Percentiles rank a stretch among this genome's conserved stretches.
Conservation (phyloP, 257 asterid genomes). For the Solanum peruvianum region DNA sequence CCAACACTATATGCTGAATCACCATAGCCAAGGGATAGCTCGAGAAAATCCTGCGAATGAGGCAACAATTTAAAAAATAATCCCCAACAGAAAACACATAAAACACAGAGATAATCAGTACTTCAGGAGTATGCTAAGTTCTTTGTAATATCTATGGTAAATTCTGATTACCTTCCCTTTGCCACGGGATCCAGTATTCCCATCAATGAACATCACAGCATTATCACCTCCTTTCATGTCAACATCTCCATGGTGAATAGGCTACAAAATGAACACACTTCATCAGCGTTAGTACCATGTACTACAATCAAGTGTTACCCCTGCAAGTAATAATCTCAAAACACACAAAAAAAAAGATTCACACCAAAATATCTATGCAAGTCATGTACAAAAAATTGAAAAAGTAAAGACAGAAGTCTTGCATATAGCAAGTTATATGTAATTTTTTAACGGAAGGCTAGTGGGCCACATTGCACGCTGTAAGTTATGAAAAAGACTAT, state of each 20-base stretch:
- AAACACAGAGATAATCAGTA: background rate
- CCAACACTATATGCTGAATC: conserved; percentile 14
- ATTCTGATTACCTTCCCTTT: conserved; percentile 56
- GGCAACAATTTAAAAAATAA: background rate
- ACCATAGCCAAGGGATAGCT: conserved; percentile 19
- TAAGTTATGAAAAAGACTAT: background rate
- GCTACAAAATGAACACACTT: conserved; percentile 27
- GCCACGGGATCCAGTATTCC: conserved; percentile 22
- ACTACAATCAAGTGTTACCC: background rate
- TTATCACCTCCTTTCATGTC: conserved; percentile 49
- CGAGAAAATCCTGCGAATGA: conserved; percentile 27
- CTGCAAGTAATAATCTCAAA: background rate
- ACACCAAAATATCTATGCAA: background rate
- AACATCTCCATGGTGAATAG: conserved; percentile 45
- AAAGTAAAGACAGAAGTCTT: background rate
- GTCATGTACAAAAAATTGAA: too few species aligned
- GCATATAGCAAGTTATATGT: background rate
- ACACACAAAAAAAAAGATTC: background rate
- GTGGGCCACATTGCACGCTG: background rate
- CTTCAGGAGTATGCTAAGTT: background rate
- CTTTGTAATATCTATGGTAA: background rate
- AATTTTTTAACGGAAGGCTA: background rate
- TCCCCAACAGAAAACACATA: background rate
- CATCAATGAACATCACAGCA: conserved; percentile 24
- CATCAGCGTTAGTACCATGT: background rate